Conservation (phyloP, 2,329 filamentous ascomycete species). For the Diaporthe destruens region DNA sequence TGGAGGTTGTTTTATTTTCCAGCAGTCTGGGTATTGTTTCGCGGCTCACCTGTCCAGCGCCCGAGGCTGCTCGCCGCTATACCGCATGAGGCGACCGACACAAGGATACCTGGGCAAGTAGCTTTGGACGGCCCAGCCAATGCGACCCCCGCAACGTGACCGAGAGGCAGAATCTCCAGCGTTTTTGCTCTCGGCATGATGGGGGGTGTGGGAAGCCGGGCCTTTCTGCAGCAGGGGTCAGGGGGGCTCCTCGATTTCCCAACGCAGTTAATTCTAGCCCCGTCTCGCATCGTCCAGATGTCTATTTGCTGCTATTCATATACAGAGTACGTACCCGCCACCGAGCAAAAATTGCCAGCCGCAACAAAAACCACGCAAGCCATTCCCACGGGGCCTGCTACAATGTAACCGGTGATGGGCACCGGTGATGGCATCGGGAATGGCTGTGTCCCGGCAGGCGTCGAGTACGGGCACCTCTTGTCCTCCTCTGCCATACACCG, state of each 20-base stretch:
- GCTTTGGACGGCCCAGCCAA: slow-evolving; percentile 30
- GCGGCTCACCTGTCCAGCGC: slow-evolving; percentile 27
- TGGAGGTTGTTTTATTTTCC: slow-evolving; percentile 29
- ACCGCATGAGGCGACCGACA: slow-evolving; percentile 39
- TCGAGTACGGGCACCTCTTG: background rate
- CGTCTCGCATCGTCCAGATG: background rate
- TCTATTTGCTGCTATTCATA: too few relatives aligned
- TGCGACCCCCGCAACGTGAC: slow-evolving; percentile 34
- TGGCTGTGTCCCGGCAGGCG: background rate
- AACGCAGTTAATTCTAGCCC: background rate
- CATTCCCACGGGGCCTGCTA: slow-evolving; percentile 11
- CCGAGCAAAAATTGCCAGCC: background rate
- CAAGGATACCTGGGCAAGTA: background rate
- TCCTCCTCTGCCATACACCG: background rate
- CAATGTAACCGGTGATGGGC: slow-evolving; percentile 3
- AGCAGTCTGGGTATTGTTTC: slow-evolving; percentile 35
- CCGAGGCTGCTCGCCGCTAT: slow-evolving; percentile 17
- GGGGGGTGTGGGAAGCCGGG: slow-evolving; percentile 21
- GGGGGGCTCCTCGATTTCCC: background rate
- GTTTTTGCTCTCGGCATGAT: background rate
- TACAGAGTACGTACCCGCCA: too few relatives aligned
- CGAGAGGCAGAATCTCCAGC: slow-evolving; percentile 27
- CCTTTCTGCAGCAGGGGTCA: background rate
- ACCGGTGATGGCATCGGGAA: background rate
- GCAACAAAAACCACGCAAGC: background rate